These are phyloP conservation scores for Shiraia sp. DNA, from an alignment of 2,329 filamentous ascomycete genomes.

Conservation along the genomic window DNA sequence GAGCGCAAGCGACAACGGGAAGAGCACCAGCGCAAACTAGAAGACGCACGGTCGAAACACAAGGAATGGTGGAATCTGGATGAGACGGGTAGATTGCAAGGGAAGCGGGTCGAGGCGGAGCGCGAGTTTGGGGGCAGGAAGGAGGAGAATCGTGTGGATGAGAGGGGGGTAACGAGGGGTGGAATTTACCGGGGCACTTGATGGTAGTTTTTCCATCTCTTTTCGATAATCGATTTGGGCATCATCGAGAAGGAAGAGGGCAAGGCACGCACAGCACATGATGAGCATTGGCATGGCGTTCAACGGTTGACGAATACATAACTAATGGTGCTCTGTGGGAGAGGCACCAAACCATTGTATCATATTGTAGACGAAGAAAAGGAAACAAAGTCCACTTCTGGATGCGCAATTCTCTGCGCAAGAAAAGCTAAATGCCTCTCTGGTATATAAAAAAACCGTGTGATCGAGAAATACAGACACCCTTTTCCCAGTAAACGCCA, in stretches of 20 bases:
- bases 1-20: slow-evolving; percentile 71
- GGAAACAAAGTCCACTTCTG: too few species aligned
- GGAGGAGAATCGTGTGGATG: slow-evolving; percentile 25
- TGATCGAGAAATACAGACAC: too few species aligned
- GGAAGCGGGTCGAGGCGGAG: slow-evolving; percentile 22
- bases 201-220: too few species aligned
- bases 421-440: slow-evolving; percentile 18
- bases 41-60: slow-evolving; percentile 53
- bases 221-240: too few species aligned
- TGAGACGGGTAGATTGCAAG: slow-evolving; percentile 39
- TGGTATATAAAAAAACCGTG: too few species aligned
- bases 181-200: slow-evolving; percentile 18
- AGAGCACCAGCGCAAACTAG: slow-evolving; percentile 52
- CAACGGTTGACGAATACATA: neutral
- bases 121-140: slow-evolving; percentile 10
- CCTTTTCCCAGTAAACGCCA: too few species aligned
- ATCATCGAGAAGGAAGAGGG: neutral
- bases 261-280: too few species aligned
- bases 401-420: too few species aligned
- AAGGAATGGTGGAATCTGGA: slow-evolving; percentile 57
- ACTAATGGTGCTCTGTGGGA: too few species aligned
- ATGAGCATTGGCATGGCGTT: slow-evolving; percentile 19
- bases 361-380: slow-evolving; percentile 12
- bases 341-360: too few species aligned
- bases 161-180: slow-evolving; percentile 20